Conservation (phyloP, 768 basidiomycete species). For the Solioccasus polychromus region DNA sequence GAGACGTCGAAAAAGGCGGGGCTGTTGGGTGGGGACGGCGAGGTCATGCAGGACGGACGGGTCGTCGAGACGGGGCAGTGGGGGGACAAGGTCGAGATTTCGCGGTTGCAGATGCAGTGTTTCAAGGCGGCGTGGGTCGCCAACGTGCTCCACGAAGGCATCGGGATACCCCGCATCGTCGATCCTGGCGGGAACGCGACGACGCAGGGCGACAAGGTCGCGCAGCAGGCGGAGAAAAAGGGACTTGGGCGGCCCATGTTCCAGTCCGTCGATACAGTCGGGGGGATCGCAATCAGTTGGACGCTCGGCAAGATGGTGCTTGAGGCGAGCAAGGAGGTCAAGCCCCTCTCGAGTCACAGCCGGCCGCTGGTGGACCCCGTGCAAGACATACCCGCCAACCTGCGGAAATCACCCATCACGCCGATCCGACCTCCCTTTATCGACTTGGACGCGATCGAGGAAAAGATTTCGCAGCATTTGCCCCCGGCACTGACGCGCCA, state of each 20-base stretch:
- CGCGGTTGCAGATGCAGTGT: slow-evolving; percentile 93
- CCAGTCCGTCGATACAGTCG: slow-evolving; percentile 90
- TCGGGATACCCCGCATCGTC: slow-evolving; percentile 89
- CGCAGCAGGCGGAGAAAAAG: slow-evolving; percentile 74
- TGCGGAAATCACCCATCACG: slow-evolving; percentile 47
- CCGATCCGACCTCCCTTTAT: slow-evolving; percentile 65
- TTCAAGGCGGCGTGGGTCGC: slow-evolving; percentile 99
- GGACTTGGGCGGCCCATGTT: slow-evolving; percentile 82
- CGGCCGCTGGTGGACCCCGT: slow-evolving; percentile 72
- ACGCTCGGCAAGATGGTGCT: slow-evolving; percentile 99
- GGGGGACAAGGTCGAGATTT: slow-evolving; percentile 73
- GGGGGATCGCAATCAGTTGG: slow-evolving; percentile 94
- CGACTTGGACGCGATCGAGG: slow-evolving; percentile 58
- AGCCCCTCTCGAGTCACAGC: slow-evolving; percentile 41
- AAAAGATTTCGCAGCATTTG: slow-evolving; percentile 62
- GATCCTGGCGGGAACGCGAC: slow-evolving; percentile 81
- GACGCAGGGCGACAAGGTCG: slow-evolving; percentile 66
- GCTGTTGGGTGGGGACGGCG: slow-evolving; percentile 58
- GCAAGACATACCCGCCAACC: slow-evolving; percentile 56
- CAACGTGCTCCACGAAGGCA: slow-evolving; percentile 93
- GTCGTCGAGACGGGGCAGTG: slow-evolving; percentile 65
- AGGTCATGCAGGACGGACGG: slow-evolving; percentile 57
- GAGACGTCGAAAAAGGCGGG: slow-evolving; percentile 46
- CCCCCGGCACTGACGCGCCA: slow-evolving; percentile 58
- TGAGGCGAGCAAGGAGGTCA: slow-evolving; percentile 89